Conservation (phyloP, 768 basidiomycete species). For the Omphalotus guepiniiformis region DNA sequence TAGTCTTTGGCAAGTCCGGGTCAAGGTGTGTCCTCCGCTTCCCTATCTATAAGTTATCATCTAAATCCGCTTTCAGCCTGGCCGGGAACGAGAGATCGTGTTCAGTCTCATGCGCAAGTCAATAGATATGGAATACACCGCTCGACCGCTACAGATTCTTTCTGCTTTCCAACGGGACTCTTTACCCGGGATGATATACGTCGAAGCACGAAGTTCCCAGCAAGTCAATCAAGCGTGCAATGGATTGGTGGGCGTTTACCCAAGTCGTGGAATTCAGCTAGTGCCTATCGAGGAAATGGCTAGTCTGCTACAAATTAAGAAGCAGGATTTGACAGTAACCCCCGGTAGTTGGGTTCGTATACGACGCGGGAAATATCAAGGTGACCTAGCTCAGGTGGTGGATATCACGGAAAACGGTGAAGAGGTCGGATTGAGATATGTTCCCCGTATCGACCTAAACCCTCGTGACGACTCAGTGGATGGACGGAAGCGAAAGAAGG, state of each 20-base stretch:
- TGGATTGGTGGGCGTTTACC: constrained; percentile 92
- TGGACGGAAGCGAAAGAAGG: constrained; percentile 78
- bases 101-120: constrained; percentile 95
- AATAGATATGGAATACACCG: constrained; percentile 75
- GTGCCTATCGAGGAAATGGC: constrained; percentile 99
- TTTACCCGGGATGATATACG: constrained; percentile 91
- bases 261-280: constrained; percentile 72
- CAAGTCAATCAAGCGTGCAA: constrained; percentile 82
- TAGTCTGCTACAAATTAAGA: constrained; percentile 91
- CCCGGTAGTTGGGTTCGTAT: constrained; percentile 95
- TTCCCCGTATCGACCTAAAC: constrained; percentile 96
- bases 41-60: background rate
- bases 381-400: constrained; percentile 93
- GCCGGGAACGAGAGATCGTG: constrained; percentile 89
- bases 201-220: constrained; percentile 87
- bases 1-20: constrained; percentile 91
- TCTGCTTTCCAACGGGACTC: constrained; percentile 97
- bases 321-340: constrained; percentile 80
- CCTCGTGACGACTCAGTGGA: constrained; percentile 77
- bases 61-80: constrained; percentile 52
- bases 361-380: constrained; percentile 88
- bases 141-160: constrained; percentile 76
- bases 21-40: constrained; percentile 56
- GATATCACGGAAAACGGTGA: constrained; percentile 93
- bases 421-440: constrained; percentile 86